Base-by-base conservation (phyloP, 768 basidiomycete genomes). In the Sarcodon sp. region DNA sequence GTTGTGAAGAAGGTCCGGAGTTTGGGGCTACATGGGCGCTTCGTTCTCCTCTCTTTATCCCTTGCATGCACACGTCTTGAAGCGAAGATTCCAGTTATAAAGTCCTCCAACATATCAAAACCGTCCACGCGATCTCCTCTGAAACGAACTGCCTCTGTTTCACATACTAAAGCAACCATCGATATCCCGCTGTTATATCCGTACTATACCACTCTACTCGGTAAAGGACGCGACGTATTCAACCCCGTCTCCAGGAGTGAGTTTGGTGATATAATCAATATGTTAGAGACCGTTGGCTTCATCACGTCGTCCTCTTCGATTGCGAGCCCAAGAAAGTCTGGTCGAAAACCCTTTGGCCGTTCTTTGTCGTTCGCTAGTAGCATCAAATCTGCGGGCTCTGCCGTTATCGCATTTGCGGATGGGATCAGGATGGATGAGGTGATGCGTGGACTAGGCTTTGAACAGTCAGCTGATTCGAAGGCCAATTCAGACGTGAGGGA, bases 221-320 rank as follows among this genome's bases (percentile, higher is more conserved):
- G 68, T 12, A 73, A 82, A 33, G 67, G 71, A 9, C 66, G 64
- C 12, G 73, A 71, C 12, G 59, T 76, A 4, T 81, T 87, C 51
- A 65, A 72, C 3, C 69, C 82, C 3, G 84, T 83, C 1, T 84
- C 81, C 8, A 71, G 83, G 7, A 84, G 76, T 58, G 87, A 89
- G 55, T 88, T 91, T 53, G 66, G 70, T 0, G 87, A 91, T 54
- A 68, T 90, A 3, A 57, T 84, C 0, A 73, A 76, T 21, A 66
- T 89, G 44, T 64, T 91, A 35, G 87, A 91, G 63, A 84, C 82
- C 3, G 71, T 75, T 6, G 88, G 87, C 2, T 66, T 87, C 6
- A 63, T 83, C 7, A 67, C 70, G 44, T 64, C 61, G 13, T 32
- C 68, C 9, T 68, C 65, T 9, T 66, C 60, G 51, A 46, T 59